Evolutionary conservation across 169 alveolate species (phyloP).

Genomic region (Eimeria zaria): DNA sequence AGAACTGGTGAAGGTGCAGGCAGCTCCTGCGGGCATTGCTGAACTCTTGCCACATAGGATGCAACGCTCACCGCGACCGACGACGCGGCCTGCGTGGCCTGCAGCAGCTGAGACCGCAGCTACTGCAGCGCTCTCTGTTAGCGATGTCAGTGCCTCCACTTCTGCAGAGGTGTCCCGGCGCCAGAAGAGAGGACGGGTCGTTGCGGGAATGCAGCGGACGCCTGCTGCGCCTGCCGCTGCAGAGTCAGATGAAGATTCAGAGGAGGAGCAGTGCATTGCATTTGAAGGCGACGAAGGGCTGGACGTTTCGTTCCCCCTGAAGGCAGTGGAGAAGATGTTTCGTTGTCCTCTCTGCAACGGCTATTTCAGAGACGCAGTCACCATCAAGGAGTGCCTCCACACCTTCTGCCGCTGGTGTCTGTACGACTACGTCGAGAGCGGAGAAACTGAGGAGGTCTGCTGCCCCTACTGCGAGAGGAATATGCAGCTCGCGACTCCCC

Average conservation of each 20-base stretch:
- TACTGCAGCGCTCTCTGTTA: background rate
- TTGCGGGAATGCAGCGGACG: background rate
- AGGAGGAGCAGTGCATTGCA: conserved; percentile 32
- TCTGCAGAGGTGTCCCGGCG: conserved; percentile 2
- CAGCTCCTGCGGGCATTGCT: background rate
- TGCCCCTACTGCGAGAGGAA: conserved; percentile 88
- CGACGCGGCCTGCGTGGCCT: conserved; percentile 54
- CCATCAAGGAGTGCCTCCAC: conserved; percentile 89
- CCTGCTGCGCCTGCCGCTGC: conserved; percentile 26
- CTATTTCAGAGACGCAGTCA: conserved; percentile 88
- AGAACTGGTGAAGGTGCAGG: background rate
- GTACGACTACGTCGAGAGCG: conserved; percentile 80
- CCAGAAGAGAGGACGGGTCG: conserved; percentile 15
- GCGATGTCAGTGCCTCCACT: background rate
- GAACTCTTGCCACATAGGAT: background rate
- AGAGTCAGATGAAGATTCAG: conserved; percentile 12
- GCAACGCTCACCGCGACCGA: conserved; percentile 49
- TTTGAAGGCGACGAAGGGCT: conserved; percentile 82
- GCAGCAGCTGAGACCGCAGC: conserved; percentile 19
- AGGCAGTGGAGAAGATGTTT: conserved; percentile 65
- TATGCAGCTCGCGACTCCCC: conserved; percentile 29
- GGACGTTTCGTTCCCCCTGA: conserved; percentile 72
- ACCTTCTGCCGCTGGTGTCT: conserved; percentile 89
- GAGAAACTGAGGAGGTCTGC: conserved; percentile 82
- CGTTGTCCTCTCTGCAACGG: conserved; percentile 88